Evolutionary conservation across 2,329 filamentous ascomycete species (phyloP), one percentile per base, ranked within the genome.

Genomic region (Exophiala sp.): DNA sequence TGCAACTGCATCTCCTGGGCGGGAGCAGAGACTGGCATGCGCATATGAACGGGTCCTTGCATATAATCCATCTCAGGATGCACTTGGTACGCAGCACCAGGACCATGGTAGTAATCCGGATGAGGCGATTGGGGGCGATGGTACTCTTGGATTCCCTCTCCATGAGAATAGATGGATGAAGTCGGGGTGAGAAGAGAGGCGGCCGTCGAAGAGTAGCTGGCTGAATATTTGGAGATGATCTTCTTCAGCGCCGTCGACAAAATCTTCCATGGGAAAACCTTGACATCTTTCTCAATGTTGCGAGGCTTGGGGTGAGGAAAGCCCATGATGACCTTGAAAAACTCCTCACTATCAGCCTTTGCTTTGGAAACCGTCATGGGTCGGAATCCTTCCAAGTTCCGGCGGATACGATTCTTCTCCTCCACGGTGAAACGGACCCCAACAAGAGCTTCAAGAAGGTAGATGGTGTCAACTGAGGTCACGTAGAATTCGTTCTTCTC

Each of bases 251-350:
- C 91, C 53, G 82, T 79, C 42, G 81, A 80, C 38, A 98, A 76
- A 53, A 93, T 88, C 68, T 89, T 93, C 93, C 93, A 98, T 3
- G 89, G 85, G 64, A 97, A 98, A 10, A 97, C 93, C 72, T 98
- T 98, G 65, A 98, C 90, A 64, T 97, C 91, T 73, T 98, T 98
- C 73, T 97, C 93, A 58, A 98, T 98, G 65, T 97, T 96, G 56
- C 93, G 80, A 14, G 93, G 93, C 70, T 97, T 97, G 1, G 93
- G 93, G 53, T 85, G 87, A 10, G 89, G 88, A 65, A 97, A 97
- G 1, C 82, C 88, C 93, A 98, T 98, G 70, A 98, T 97, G 62
- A 96, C 79, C 73, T 96, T 96, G 81, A 97, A 97, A 69, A 97
- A 97, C 48, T 94, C 88, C 67, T 97, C 91, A 65, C 87, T 95